Conservation (phyloP, 1,139 yeast species). For the Groenewaldozyma auringiensis region DNA sequence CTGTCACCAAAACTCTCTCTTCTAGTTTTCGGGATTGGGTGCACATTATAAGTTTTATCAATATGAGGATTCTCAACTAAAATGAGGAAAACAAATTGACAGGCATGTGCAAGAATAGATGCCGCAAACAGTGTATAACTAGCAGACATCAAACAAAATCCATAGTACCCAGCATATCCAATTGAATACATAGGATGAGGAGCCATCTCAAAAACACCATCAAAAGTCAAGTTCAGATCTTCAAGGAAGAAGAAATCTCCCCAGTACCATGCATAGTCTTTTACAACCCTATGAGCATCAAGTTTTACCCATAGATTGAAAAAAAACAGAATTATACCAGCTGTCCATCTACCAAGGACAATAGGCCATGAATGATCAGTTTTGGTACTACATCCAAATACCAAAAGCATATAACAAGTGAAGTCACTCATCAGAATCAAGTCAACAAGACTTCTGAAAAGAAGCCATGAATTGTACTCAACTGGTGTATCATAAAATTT, state of each 20-base stretch:
- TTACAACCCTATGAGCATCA: conserved; percentile 83
- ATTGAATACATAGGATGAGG: conserved; percentile 94
- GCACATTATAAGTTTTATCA: conserved; percentile 57
- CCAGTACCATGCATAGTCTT: conserved; percentile 95
- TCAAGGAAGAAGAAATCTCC: conserved; percentile 86
- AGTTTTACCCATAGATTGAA: conserved; percentile 83
- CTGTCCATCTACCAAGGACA: conserved; percentile 33
- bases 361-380: conserved; percentile 37
- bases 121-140: conserved; percentile 66
- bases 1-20: conserved; percentile 7
- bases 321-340: conserved; percentile 44
- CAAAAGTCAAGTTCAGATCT: conserved; percentile 73
- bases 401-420: conserved; percentile 65
- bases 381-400: conserved; percentile 45
- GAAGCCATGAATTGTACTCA: conserved; percentile 78
- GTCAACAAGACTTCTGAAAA: conserved; percentile 75
- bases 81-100: conserved; percentile 71
- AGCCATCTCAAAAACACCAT: conserved; percentile 85
- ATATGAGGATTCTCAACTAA: conserved; percentile 83
- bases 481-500: conserved; percentile 49
- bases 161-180: conserved; percentile 84
- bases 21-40: conserved; percentile 24
- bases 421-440: conserved; percentile 82
- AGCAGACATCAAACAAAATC: conserved; percentile 70
- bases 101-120: conserved; percentile 68